Evolutionary conservation across 2,329 filamentous ascomycete species (phyloP).

Genomic region (Colletotrichum incanum): DNA sequence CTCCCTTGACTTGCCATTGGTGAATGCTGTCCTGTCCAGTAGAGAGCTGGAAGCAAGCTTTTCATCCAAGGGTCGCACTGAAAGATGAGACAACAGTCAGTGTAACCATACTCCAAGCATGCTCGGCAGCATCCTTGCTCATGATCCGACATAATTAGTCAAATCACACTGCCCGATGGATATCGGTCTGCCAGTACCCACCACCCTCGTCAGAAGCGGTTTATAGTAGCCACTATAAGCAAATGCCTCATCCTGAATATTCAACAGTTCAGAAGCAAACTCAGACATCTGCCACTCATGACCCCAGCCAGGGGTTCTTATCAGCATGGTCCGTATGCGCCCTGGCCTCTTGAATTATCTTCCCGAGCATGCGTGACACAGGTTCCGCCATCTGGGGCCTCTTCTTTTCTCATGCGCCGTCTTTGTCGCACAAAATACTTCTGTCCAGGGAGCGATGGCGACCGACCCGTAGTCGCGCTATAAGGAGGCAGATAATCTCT

Average conservation of each 20-base stretch:
- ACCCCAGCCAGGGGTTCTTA: constrained; percentile 3
- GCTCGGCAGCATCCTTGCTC: constrained; percentile 52
- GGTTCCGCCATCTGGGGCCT: constrained; percentile 9
- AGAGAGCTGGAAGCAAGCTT: no score
- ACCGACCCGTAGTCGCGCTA: constrained; percentile 11
- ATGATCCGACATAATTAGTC: constrained; percentile 54
- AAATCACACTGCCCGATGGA: constrained; percentile 53
- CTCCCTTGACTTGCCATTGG: no score
- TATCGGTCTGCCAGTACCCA: background rate
- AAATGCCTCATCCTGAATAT: constrained; percentile 37
- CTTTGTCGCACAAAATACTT: constrained; percentile 17
- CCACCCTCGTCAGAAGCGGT: constrained; percentile 44
- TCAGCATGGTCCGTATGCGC: constrained; percentile 5
- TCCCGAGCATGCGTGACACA: background rate
- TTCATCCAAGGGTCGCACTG: no score
- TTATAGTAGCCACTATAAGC: constrained; percentile 45
- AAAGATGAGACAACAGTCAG: background rate
- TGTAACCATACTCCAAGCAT: background rate
- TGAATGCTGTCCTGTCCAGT: no score
- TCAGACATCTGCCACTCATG: background rate
- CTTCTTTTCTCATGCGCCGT: constrained; percentile 8
- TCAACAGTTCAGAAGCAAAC: background rate
- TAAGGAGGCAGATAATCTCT: constrained; percentile 23
- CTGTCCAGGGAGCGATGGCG: constrained; percentile 18
- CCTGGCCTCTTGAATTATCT: constrained; percentile 3